These are phyloP conservation scores for Actinomortierella ambigua DNA, from an alignment of 371 early-diverging fungal genomes.

Conservation along the genomic window DNA sequence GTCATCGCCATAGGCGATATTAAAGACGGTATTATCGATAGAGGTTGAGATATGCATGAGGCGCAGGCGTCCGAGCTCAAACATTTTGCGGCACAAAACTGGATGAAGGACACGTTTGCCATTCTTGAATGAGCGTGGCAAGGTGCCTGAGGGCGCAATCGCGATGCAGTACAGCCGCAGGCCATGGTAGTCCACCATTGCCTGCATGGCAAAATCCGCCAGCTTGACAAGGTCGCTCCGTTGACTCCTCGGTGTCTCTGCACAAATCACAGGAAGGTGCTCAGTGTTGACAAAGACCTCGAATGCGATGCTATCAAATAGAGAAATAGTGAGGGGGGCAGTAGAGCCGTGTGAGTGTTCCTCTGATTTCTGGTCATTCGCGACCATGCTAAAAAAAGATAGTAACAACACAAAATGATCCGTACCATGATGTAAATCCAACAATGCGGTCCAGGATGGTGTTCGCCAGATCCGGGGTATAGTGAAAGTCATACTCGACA, in stretches of 20 bases:
- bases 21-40: slow-evolving; percentile 60
- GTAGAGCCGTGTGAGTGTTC: not conserved
- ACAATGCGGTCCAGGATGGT: slow-evolving; percentile 58
- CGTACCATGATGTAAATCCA: slow-evolving; percentile 66
- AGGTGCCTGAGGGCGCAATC: slow-evolving; percentile 57
- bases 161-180: slow-evolving; percentile 66
- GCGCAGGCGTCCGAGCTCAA: slow-evolving; percentile 63
- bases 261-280: slow-evolving; percentile 70
- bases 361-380: not conserved
- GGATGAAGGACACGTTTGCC: slow-evolving; percentile 70
- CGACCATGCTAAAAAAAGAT: not conserved
- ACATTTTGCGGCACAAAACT: slow-evolving; percentile 65
- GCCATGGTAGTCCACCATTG: slow-evolving; percentile 59
- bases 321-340: not conserved
- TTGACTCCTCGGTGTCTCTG: slow-evolving; percentile 61
- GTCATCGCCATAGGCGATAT: slow-evolving; percentile 53
- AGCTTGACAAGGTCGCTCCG: slow-evolving; percentile 55
- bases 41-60: slow-evolving; percentile 55
- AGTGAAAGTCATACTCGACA: slow-evolving; percentile 58
- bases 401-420: not conserved
- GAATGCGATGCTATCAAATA: slow-evolving; percentile 56
- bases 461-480: slow-evolving; percentile 55
- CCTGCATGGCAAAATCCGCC: slow-evolving; percentile 55
- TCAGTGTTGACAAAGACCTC: slow-evolving; percentile 70
- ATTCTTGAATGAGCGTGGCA: slow-evolving; percentile 76